Evolutionary conservation across 306 rosid species (phyloP), one percentile per base, ranked within the genome.

Genomic region (Trifolium repens): DNA sequence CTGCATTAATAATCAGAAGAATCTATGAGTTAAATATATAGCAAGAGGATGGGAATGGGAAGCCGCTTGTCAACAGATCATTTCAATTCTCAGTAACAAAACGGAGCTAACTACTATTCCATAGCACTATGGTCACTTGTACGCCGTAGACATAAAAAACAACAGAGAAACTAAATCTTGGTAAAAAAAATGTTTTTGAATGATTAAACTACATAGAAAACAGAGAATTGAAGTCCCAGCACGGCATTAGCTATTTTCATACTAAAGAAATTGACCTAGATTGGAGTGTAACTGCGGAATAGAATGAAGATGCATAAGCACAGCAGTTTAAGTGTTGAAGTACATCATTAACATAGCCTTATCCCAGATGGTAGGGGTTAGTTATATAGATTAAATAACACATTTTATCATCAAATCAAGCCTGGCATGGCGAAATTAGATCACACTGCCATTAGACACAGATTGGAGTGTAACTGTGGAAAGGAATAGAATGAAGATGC

Each of bases 1-100:
- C 97, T 92, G 96, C 87, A 80, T 26, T 79, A 13, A 76, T 24
- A 44, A 58, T 37, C 67, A 73, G 72, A 70, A 16, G 54, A 57
- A 52, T 26, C 37, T 27, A 26, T 44, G 27, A 35, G 39, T 24
- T 40, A 69, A 37, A 69, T 16, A 57, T 17, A 76, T 57, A 71
- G 58, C 30, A 32, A 27, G 43, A 12, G 12, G 42, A 57, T 55
- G 57, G 46, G 26, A 27, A 10, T 9, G 26, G 46, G 44, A 35
- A 37, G 9, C n/a, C 12, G 46, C 47, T 34, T 43, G 40, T 52
- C 19, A 44, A 63, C 12, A 42, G 46, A 32, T 43, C 55, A 69
- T 55, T 43, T 26, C 22, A 58, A 72, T 24, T 80, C 40, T 9
- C 16, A 78, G 65, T 16, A 66, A 71, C 57, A 17, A 73, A 73